Percentiles rank a stretch among this genome's conserved stretches.
These are phyloP conservation scores for Blastobotrys parvus DNA, from an alignment of 805 yeast species.

Conservation along the genomic window DNA sequence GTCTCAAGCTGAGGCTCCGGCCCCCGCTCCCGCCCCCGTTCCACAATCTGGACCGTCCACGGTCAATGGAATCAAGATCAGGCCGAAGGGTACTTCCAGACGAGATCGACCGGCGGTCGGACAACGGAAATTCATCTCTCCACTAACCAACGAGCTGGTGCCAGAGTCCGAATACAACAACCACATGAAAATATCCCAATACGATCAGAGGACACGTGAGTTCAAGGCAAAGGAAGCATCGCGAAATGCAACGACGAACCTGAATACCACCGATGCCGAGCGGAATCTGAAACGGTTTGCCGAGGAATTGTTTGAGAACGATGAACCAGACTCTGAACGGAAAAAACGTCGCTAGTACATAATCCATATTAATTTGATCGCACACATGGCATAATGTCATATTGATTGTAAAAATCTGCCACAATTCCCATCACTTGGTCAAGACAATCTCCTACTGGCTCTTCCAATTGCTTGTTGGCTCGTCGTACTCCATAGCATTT, in stretches of 20 bases:
- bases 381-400: constrained; percentile 5
- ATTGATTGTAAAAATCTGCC: constrained; percentile 12
- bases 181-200: constrained; percentile 58
- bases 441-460: neutral
- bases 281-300: constrained; percentile 31
- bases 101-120: constrained; percentile 27
- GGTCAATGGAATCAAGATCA: constrained; percentile 44
- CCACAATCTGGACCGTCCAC: constrained; percentile 1
- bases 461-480: neutral
- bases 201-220: constrained; percentile 72
- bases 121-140: constrained; percentile 52
- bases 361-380: neutral
- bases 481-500: constrained; percentile 21
- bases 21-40: constrained; percentile 4
- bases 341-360: constrained; percentile 1
- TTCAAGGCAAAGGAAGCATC: constrained; percentile 40
- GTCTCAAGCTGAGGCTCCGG: neutral
- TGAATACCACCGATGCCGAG: constrained; percentile 28
- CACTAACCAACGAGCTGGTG: constrained; percentile 64
- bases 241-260: constrained; percentile 27
- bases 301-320: constrained; percentile 18
- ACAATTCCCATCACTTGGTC: constrained; percentile 19
- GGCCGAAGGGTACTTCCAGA: constrained; percentile 66
- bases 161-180: constrained; percentile 58
- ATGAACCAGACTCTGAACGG: constrained; percentile 8